phyloP scores from a whole-genome alignment of 2,329 filamentous ascomycete species.

The Pseudophaeomoniella oleicola region DNA sequence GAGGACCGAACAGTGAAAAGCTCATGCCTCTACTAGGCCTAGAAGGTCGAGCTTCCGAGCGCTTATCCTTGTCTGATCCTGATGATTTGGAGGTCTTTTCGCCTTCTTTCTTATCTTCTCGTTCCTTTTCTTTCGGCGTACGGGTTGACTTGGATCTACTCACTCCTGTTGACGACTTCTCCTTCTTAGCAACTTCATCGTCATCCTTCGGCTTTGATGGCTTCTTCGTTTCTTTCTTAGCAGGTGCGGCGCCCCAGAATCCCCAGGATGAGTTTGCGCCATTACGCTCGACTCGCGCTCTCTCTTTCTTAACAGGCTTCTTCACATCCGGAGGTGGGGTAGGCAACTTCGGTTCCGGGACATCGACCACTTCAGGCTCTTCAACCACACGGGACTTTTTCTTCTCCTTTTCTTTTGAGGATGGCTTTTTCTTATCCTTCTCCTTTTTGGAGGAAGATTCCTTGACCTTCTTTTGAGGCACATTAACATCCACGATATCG shows the following conservation, averaged over 20 bases:
- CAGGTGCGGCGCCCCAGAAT: slow-evolving; percentile 49
- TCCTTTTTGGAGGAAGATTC: slow-evolving; percentile 7
- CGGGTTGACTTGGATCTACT: slow-evolving; percentile 43
- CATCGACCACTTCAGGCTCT: slow-evolving; percentile 13
- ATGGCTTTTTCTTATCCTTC: slow-evolving; percentile 10
- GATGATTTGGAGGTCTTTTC: slow-evolving; percentile 56
- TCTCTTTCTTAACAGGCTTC: slow-evolving; percentile 55
- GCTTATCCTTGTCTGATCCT: slow-evolving; percentile 51
- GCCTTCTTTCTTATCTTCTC: slow-evolving; percentile 33
- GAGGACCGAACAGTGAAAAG: slow-evolving; percentile 43
- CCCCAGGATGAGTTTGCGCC: slow-evolving; percentile 56
- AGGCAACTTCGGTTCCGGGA: slow-evolving; percentile 20
- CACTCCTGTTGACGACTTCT: slow-evolving; percentile 27
- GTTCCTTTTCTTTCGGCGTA: slow-evolving; percentile 42
- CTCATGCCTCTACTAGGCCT: slow-evolving; percentile 45
- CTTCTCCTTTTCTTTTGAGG: slow-evolving; percentile 21
- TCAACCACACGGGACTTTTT: slow-evolving; percentile 11
- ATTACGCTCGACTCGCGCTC: slow-evolving; percentile 60
- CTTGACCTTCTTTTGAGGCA: slow-evolving; percentile 2
- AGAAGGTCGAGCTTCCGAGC: slow-evolving; percentile 34
- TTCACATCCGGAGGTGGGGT: slow-evolving; percentile 43
- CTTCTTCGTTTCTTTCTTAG: slow-evolving; percentile 33
- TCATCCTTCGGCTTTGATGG: slow-evolving; percentile 27
- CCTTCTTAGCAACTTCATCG: slow-evolving; percentile 21
- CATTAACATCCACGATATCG: slow-evolving; percentile 23